Conservation (phyloP, 345 rosid genomes). For the Aurinia saxatilis region DNA sequence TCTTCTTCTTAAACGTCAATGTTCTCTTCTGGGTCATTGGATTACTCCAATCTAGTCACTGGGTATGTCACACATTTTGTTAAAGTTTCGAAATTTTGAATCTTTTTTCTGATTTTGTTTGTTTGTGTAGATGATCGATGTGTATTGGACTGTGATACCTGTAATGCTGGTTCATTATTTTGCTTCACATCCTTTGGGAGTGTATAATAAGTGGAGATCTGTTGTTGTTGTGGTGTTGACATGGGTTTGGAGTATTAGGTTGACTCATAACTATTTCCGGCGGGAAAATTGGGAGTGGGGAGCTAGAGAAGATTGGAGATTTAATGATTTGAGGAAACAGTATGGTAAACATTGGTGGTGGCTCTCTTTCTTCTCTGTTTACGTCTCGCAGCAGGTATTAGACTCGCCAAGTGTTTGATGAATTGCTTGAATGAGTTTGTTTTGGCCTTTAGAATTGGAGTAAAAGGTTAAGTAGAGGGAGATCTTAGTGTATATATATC, state of each 20-base stretch:
- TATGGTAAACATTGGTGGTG: conserved; percentile 94
- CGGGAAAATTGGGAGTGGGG: conserved; percentile 98
- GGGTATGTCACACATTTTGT: conserved; percentile 57
- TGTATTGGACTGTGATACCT: conserved; percentile 93
- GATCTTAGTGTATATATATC: not conserved
- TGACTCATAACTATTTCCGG: conserved; percentile 83
- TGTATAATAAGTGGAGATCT: conserved; percentile 62
- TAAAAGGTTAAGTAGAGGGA: not conserved
- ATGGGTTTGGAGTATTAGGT: conserved; percentile 80
- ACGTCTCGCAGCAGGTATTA: conserved; percentile 78
- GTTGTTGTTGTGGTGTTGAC: conserved; percentile 47
- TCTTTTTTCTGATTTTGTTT: not conserved
- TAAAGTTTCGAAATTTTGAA: not conserved
- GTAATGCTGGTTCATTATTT: conserved; percentile 74
- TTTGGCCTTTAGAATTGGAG: not conserved
- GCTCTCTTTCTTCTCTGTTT: conserved; percentile 85
- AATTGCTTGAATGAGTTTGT: conserved; percentile 34
- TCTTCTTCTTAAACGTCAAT: conserved; percentile 93
- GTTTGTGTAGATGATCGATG: conserved; percentile 69
- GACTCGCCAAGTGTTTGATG: conserved; percentile 26
- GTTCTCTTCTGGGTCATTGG: conserved; percentile 85
- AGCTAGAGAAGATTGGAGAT: conserved; percentile 95
- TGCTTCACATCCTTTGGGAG: conserved; percentile 59
- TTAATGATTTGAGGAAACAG: conserved; percentile 67
- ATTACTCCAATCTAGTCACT: conserved; percentile 66